phyloP scores from a whole-genome alignment of 768 basidiomycete genomes.

The Cubamyces lactineus region DNA sequence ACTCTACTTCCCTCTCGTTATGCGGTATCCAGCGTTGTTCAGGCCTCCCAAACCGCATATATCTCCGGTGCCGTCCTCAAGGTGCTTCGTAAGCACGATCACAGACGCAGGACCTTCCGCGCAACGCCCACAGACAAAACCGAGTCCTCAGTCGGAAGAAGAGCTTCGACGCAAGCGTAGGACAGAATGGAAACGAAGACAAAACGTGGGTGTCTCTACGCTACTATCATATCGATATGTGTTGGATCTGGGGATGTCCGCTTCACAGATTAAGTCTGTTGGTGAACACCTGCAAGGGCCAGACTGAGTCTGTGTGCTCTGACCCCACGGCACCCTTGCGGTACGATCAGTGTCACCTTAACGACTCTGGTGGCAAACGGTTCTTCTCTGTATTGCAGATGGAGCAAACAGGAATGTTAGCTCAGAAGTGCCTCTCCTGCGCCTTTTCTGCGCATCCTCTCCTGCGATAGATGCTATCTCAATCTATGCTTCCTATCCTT shows the following conservation, averaged over 20 bases:
- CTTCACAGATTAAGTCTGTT: not conserved
- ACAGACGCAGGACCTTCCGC: slow-evolving; percentile 13
- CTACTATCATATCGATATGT: not conserved
- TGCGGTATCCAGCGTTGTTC: not conserved
- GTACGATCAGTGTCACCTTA: too few relatives aligned
- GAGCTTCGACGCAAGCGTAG: slow-evolving; percentile 48
- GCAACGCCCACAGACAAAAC: not conserved
- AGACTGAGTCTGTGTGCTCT: too few relatives aligned
- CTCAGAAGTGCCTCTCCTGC: too few relatives aligned
- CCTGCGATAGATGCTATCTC: not conserved
- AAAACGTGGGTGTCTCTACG: slow-evolving; percentile 51
- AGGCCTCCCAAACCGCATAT: not conserved
- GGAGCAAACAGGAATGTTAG: too few relatives aligned
- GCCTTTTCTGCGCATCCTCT: too few relatives aligned
- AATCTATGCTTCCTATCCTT: not conserved
- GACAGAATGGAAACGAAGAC: slow-evolving; percentile 78
- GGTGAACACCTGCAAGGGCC: too few relatives aligned
- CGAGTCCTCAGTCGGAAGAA: slow-evolving; percentile 9
- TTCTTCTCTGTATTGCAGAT: too few relatives aligned
- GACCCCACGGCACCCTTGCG: too few relatives aligned
- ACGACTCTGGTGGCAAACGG: too few relatives aligned
- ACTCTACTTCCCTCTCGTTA: not conserved
- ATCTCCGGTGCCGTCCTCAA: not conserved
- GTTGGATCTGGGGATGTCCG: not conserved
- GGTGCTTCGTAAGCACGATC: slow-evolving; percentile 5